A percentile compares a stretch with the other conserved stretches of the same genome.
Conservation (phyloP, 495 filamentous ascomycete genomes). For the Aspergillus cavernicola region DNA sequence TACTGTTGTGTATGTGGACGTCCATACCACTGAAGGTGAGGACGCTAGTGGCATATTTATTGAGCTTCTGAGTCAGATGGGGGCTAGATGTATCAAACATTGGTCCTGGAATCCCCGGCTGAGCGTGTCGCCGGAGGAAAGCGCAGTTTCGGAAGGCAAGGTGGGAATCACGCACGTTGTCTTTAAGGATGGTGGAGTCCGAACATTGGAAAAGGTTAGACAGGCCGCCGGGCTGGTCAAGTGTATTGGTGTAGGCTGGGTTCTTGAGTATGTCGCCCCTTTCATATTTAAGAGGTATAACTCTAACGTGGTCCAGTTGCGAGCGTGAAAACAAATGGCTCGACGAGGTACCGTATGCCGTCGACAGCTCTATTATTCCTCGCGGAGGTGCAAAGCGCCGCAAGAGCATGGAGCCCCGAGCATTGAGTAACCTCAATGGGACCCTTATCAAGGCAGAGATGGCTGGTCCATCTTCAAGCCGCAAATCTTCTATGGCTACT, state of each 20-base stretch:
- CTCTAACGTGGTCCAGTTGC: slow-evolving; percentile 53
- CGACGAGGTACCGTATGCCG: slow-evolving; percentile 63
- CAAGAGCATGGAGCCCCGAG: slow-evolving; percentile 89
- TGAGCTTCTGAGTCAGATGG: slow-evolving; percentile 78
- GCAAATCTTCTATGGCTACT: slow-evolving; percentile 31
- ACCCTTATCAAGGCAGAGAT: slow-evolving; percentile 40
- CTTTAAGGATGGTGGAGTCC: slow-evolving; percentile 86
- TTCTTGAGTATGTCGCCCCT: slow-evolving; percentile 65
- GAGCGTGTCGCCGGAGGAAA: slow-evolving; percentile 34
- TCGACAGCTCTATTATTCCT: slow-evolving; percentile 68
- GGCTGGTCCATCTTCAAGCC: slow-evolving; percentile 30
- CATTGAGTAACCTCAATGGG: slow-evolving; percentile 69
- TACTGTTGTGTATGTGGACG: slow-evolving; percentile 84
- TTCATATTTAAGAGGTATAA: neutral
- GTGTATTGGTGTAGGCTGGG: slow-evolving; percentile 85
- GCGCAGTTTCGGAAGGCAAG: slow-evolving; percentile 40
- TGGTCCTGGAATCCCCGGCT: slow-evolving; percentile 79
- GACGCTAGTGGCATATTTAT: slow-evolving; percentile 82
- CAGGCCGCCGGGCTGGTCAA: slow-evolving; percentile 69
- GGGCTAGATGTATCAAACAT: slow-evolving; percentile 74
- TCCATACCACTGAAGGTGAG: slow-evolving; percentile 84
- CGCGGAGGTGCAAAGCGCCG: slow-evolving; percentile 73
- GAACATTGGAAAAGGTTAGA: slow-evolving; percentile 83
- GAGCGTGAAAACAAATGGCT: slow-evolving; percentile 76
- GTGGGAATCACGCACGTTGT: slow-evolving; percentile 92